Conservation (phyloP, 192 early-diverging fungal species). For the Rhizophagus sp. region DNA sequence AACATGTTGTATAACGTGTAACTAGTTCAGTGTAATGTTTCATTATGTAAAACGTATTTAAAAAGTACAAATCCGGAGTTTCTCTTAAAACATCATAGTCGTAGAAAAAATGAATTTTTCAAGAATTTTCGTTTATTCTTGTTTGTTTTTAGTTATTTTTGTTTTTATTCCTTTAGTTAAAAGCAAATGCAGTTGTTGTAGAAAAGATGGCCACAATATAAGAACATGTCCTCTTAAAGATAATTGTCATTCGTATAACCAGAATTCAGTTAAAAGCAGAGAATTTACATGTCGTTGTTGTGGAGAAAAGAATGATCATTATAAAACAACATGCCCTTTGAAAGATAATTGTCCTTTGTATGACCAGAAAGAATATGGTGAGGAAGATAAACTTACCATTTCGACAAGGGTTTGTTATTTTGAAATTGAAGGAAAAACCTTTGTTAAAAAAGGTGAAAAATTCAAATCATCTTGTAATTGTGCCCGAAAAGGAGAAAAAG, state of each 20-base stretch:
- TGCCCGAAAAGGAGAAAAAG: background rate
- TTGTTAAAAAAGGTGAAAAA: background rate
- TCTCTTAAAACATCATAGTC: too few relatives aligned
- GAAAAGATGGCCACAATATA: background rate
- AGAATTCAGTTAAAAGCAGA: background rate
- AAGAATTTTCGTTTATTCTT: too few relatives aligned
- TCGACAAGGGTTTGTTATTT: background rate
- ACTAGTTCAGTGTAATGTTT: too few relatives aligned
- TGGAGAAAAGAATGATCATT: too few relatives aligned
- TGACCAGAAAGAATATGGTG: background rate
- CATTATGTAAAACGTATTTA: too few relatives aligned
- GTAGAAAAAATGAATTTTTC: too few relatives aligned
- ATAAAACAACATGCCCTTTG: background rate
- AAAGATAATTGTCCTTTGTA: background rate
- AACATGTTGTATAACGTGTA: too few relatives aligned
- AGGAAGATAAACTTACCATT: background rate
- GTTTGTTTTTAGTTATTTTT: conserved; percentile 8
- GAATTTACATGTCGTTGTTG: too few relatives aligned
- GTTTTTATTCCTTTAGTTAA: background rate
- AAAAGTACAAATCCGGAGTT: too few relatives aligned
- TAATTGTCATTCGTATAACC: too few relatives aligned
- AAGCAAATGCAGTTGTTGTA: background rate
- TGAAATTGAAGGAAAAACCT: background rate
- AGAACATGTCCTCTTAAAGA: background rate
- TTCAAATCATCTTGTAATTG: background rate